These are phyloP conservation scores for Potentilla sterilis DNA, from an alignment of 306 rosid genomes.

Conservation along the genomic window DNA sequence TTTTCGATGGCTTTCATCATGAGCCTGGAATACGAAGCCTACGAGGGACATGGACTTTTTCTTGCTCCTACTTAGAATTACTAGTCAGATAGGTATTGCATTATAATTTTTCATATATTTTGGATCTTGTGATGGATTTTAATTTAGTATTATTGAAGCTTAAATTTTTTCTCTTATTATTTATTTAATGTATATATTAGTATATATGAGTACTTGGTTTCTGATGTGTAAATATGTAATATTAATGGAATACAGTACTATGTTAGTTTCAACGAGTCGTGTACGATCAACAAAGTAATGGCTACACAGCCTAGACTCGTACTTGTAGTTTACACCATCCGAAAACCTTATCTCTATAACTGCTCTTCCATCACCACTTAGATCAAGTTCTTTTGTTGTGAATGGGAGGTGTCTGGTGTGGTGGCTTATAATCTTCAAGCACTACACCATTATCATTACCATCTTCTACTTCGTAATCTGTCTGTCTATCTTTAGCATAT, in stretches of 20 bases:
- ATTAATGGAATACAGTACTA: too few species aligned
- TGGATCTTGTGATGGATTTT: not conserved
- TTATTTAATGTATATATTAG: too few species aligned
- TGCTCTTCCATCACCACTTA: not conserved
- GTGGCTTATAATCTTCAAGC: slow-evolving; percentile 28
- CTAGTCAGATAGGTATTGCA: not conserved
- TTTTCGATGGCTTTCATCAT: slow-evolving; percentile 37
- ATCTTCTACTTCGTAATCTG: not conserved
- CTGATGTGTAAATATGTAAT: too few species aligned
- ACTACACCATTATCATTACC: not conserved
- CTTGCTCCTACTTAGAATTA: slow-evolving; percentile 31
- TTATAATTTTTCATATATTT: not conserved
- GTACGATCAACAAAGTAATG: too few species aligned
- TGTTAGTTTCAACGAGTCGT: too few species aligned
- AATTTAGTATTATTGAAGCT: not conserved
- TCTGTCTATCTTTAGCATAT: not conserved
- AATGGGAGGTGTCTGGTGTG: slow-evolving; percentile 38
- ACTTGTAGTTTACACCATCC: not conserved
- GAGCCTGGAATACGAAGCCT: not conserved
- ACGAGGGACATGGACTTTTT: slow-evolving; percentile 12
- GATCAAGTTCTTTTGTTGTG: slow-evolving; percentile 21
- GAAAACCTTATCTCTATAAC: not conserved
- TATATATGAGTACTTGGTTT: not conserved
- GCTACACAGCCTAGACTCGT: not conserved
- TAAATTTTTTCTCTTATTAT: not conserved